Evolutionary conservation across 768 basidiomycete species (phyloP).

Genomic region (Dentipellis fragilis): DNA sequence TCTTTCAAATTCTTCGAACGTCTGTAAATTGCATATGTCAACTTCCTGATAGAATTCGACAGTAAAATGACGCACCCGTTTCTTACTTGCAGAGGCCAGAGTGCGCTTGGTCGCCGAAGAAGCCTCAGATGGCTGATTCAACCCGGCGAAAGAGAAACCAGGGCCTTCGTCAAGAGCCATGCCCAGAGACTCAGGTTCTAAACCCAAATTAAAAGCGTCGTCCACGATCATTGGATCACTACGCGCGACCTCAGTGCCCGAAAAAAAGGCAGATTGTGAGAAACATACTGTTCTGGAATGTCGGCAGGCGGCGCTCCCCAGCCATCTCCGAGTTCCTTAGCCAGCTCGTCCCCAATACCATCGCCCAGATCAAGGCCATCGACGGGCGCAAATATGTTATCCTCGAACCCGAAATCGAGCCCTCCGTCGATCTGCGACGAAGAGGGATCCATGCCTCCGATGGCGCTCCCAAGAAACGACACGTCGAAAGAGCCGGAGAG

Average conservation of each 20-base stretch:
- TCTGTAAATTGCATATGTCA: not conserved
- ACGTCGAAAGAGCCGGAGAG: constrained; percentile 57
- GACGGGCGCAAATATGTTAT: constrained; percentile 39
- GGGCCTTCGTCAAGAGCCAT: constrained; percentile 17
- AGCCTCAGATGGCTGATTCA: not conserved
- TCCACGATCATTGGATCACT: not conserved
- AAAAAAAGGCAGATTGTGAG: not conserved
- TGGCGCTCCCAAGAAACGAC: constrained; percentile 36
- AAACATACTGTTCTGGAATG: constrained; percentile 12
- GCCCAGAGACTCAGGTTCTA: constrained; percentile 14
- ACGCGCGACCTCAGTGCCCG: not conserved
- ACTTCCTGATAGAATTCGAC: not conserved
- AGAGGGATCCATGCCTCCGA: constrained; percentile 28
- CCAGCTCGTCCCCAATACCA: constrained; percentile 59
- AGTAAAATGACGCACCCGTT: constrained; percentile 5
- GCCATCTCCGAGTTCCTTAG: constrained; percentile 61
- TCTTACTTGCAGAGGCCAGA: constrained; percentile 1
- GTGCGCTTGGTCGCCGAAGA: not conserved
- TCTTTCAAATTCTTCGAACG: constrained; percentile 2
- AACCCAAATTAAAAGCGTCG: not conserved
- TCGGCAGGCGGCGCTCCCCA: constrained; percentile 37
- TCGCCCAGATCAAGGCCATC: constrained; percentile 50
- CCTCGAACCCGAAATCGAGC: constrained; percentile 36
- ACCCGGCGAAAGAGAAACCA: constrained; percentile 15
- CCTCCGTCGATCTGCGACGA: constrained; percentile 46